Percentiles rank a stretch among this genome's conserved stretches.
Evolutionary conservation across 768 basidiomycete genomes (phyloP).

Genomic region (Hericium rajendrae): DNA sequence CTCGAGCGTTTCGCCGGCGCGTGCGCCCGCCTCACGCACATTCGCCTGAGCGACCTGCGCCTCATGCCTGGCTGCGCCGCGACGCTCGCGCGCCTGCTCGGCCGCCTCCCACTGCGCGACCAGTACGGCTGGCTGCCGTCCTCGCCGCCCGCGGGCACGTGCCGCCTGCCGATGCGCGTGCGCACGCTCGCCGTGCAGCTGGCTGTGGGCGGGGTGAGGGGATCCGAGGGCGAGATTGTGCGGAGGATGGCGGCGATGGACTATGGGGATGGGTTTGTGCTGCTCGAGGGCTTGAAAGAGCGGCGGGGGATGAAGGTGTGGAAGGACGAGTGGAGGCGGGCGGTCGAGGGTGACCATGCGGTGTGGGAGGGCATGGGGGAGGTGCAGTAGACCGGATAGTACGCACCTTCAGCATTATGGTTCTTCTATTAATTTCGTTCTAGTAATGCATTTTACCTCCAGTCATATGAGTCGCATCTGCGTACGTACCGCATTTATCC

Average conservation of each 20-base stretch:
- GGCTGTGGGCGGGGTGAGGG: neutral
- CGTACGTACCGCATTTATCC: too few relatives aligned
- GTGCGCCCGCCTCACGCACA: conserved; percentile 1
- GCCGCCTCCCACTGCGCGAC: conserved; percentile 8
- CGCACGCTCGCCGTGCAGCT: conserved; percentile 4
- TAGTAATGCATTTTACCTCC: too few relatives aligned
- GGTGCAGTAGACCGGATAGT: neutral
- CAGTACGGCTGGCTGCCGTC: conserved; percentile 5
- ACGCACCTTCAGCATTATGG: too few relatives aligned
- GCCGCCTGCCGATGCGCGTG: conserved; percentile 4
- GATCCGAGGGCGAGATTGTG: neutral
- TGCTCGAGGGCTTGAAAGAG: conserved; percentile 1
- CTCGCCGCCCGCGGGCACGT: neutral
- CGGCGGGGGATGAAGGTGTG: neutral
- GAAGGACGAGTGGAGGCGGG: conserved; percentile 3
- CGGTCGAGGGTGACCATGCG: neutral
- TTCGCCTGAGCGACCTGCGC: conserved; percentile 4
- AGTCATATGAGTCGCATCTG: too few relatives aligned
- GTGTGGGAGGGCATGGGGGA: neutral
- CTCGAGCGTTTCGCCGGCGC: neutral
- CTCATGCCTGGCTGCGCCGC: conserved; percentile 10
- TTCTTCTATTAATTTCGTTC: too few relatives aligned
- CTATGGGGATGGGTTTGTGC: conserved; percentile 7
- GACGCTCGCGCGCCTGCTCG: conserved; percentile 8
- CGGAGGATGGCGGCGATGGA: conserved; percentile 8